phyloP scores from a whole-genome alignment of 2,329 filamentous ascomycete species.

The Alternaria ethzedia region DNA sequence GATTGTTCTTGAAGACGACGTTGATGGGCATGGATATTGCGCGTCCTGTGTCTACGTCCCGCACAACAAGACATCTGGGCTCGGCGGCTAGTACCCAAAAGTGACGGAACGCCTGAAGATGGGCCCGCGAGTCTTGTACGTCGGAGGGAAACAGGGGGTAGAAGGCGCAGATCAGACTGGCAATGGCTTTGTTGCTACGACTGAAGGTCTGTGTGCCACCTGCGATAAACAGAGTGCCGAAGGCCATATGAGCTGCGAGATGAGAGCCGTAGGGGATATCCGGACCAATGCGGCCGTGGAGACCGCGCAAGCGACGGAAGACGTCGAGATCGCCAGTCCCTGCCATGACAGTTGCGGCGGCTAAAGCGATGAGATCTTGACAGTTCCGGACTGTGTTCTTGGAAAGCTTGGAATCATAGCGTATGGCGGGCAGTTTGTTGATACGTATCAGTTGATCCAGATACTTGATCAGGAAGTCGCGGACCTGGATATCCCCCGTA shows the following conservation, averaged over 20 bases:
- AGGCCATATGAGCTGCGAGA: constrained; percentile 87
- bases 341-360: constrained; percentile 89
- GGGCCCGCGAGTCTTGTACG: constrained; percentile 91
- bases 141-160: constrained; percentile 90
- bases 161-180: constrained; percentile 85
- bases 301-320: constrained; percentile 81
- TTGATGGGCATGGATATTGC: constrained; percentile 76
- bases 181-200: constrained; percentile 85
- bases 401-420: constrained; percentile 85
- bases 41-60: constrained; percentile 83
- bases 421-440: constrained; percentile 65
- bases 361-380: constrained; percentile 83
- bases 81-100: constrained; percentile 96
- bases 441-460: constrained; percentile 86
- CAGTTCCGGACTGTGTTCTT: constrained; percentile 87
- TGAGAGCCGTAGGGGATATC: constrained; percentile 93
- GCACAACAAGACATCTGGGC: constrained; percentile 83
- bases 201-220: constrained; percentile 93
- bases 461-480: constrained; percentile 83
- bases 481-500: constrained; percentile 66
- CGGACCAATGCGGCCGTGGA: constrained; percentile 84
- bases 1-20: constrained; percentile 61
- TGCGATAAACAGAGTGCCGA: constrained; percentile 88
- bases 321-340: constrained; percentile 89
- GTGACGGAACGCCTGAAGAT: constrained; percentile 94